Evolutionary conservation across 1,284 basidiomycete genomes (phyloP).

Genomic region (Cutaneotrichosporon curvatum): DNA sequence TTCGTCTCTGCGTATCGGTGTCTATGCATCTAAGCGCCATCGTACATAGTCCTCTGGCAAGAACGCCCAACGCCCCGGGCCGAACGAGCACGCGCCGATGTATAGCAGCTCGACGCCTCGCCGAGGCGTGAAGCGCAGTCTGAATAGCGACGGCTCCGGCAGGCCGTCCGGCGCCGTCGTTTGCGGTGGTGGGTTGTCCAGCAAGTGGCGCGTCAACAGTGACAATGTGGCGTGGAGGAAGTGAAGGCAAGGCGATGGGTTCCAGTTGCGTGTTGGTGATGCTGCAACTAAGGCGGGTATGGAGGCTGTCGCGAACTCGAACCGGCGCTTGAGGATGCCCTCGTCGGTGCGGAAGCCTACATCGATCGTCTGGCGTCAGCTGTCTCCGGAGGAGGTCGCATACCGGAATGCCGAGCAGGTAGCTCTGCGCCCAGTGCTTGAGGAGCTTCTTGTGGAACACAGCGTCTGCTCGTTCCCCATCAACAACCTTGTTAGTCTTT

Average conservation of each 20-base stretch:
- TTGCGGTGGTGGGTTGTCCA: conserved; percentile 26
- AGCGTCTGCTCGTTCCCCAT: conserved; percentile 59
- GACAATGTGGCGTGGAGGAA: conserved; percentile 33
- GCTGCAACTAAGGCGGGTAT: conserved; percentile 48
- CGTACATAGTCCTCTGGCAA: conserved; percentile 34
- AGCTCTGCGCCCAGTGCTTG: conserved; percentile 94
- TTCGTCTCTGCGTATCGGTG: too few species aligned
- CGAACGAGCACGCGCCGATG: conserved; percentile 17
- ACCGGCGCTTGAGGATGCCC: conserved; percentile 58
- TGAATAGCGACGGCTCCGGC: conserved; percentile 31
- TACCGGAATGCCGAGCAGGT: conserved; percentile 81
- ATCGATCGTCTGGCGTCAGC: conserved; percentile 60
- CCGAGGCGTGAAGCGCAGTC: conserved; percentile 36
- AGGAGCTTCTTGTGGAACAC: conserved; percentile 88
- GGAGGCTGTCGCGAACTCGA: conserved; percentile 63
- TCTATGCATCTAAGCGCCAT: background rate
- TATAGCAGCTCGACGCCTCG: conserved; percentile 34
- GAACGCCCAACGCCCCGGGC: conserved; percentile 35
- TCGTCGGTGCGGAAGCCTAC: conserved; percentile 83
- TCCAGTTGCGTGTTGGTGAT: conserved; percentile 22
- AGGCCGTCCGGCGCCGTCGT: conserved; percentile 13
- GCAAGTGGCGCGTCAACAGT: conserved; percentile 26
- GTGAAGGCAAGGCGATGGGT: conserved; percentile 28
- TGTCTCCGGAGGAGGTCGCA: conserved; percentile 29
- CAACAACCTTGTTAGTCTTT: conserved; percentile 81